Percentiles rank a stretch among this genome's conserved stretches.
Evolutionary conservation across 2,329 filamentous ascomycete genomes (phyloP).

Genomic region (Trichoderma simmonsii): DNA sequence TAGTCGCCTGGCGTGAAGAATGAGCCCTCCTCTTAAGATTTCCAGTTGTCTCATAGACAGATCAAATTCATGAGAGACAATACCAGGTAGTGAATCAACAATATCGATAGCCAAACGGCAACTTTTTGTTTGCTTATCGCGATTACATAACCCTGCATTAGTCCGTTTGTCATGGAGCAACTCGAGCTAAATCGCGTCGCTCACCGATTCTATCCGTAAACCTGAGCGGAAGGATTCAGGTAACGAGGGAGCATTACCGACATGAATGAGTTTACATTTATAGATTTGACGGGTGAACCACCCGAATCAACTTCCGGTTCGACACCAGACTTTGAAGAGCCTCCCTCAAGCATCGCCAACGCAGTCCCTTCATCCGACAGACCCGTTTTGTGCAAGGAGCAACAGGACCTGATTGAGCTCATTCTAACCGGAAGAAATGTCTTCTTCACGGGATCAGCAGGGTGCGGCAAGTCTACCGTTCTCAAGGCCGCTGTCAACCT

Average conservation of each 20-base stretch:
- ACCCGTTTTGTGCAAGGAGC: constrained; percentile 22
- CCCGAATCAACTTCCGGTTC: not conserved
- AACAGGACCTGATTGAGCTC: constrained; percentile 36
- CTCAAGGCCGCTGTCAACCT: constrained; percentile 25
- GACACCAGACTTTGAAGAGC: not conserved
- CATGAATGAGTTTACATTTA: not conserved
- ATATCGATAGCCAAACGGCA: too few relatives aligned
- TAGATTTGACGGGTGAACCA: not conserved
- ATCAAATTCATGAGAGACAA: too few relatives aligned
- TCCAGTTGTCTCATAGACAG: too few relatives aligned
- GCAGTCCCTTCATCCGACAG: not conserved
- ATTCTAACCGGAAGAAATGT: constrained; percentile 54
- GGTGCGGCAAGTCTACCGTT: constrained; percentile 35
- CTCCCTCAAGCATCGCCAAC: not conserved
- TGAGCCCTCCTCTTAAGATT: too few relatives aligned
- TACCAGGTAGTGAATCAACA: too few relatives aligned
- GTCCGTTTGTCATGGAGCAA: too few relatives aligned
- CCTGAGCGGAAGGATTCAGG: not conserved
- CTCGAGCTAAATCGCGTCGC: not conserved
- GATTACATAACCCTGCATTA: too few relatives aligned
- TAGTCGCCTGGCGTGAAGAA: too few relatives aligned
- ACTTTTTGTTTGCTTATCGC: too few relatives aligned
- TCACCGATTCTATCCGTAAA: not conserved
- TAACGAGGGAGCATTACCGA: not conserved
- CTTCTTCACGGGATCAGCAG: constrained; percentile 65